Evolutionary conservation across 192 early-diverging fungal species (phyloP), one percentile per base, ranked within the genome.

Genomic region (Coemansia nantahalensis): DNA sequence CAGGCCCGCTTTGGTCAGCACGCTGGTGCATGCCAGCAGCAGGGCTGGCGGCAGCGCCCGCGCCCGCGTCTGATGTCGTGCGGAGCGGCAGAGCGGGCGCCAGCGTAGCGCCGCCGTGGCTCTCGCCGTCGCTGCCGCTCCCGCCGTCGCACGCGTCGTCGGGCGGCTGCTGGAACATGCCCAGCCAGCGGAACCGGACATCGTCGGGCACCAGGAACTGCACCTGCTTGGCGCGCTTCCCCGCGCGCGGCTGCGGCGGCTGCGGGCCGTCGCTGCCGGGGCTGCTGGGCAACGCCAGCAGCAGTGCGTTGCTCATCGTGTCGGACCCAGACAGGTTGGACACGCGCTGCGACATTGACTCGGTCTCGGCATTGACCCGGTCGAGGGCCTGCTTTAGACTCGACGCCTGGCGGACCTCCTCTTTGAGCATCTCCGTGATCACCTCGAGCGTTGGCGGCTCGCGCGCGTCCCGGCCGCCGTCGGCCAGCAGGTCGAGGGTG

Each of bases 351-450:
- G 52, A 45, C 37, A 76, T 68, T 16, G 36, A 47, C 28, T 56
- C 53, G 17, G 65, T 54, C 54, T 76, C 72, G 10, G 35, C 23
- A 14, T 56, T 65, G 6, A 76, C 65, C 11, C 65, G 45, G 17
- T 68, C 65, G 5, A 76, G 65, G 15, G 72, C 72, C 65, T 68
- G 59, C 35, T 56, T 68, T 8, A 76, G 61, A 16, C 52, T 50
- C 39, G 72, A 76, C 28, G 72, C 72, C 56, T 76, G 72, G 8
- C 72, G 72, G 21, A 76, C 68, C 54, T 76, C 72, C 57, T 76
- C 72, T 17, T 76, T 76, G 42, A 76, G 68, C 72, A 76, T 76
- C 16, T 76, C 72, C 0, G 65, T 65, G 34, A 76, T 56, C 41
- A 76, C 37, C 19, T 76, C 72, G 19, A 76, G 44, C 32, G 72